Base-by-base conservation (phyloP, 2,329 filamentous ascomycete species). In the Periglandula ipomoeae region DNA sequence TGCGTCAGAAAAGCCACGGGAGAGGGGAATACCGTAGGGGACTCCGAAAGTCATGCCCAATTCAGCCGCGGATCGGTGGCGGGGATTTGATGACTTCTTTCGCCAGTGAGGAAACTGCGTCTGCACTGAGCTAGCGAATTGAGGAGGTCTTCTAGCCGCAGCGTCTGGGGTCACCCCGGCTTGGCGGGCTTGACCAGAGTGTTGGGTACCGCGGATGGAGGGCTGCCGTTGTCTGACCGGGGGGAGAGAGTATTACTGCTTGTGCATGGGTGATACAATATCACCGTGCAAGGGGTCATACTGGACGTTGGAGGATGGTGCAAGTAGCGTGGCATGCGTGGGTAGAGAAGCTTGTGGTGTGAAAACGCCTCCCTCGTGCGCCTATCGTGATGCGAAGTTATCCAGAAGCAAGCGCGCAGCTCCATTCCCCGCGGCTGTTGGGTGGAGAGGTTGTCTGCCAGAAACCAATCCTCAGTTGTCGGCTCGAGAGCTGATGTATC, bases 171-270 rank as follows among this genome's bases (percentile, higher is more conserved):
- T 17, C 11, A 38, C 38, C 37, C 43, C 24, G 15, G 38, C n/a
- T 19, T 37, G 38, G 37, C 19, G 22, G 37, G 23, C 23, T 44
- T 50, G 45, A 44, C 41, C 40, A 47, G 23, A 47, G 32, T 39
- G 39, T 32, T 43, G 48, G 48, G 23, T 46, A 46, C 44, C 38
- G 44, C 44, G 39, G 38, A 46, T 30, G 48, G n/a, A 34, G 24
- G 44, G 20, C 27, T 5, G 39, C 24, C 20, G 23, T 30, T 35
- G 35, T 46, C 37, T 23, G 20, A 34, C 46, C 27, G 10, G 38
- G 38, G 17, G 24, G 20, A 39, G 23, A n/a, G n/a, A n/a, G 35
- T 34, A 27, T 19, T 19, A 22, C 27, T 39, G 17, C 34, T 27
- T 39, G 34, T 39, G 23, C n/a, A 38, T 27, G 43, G 22, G 42